phyloP scores from a whole-genome alignment of 192 early-diverging fungal genomes.

The Geranomyces variabilis region DNA sequence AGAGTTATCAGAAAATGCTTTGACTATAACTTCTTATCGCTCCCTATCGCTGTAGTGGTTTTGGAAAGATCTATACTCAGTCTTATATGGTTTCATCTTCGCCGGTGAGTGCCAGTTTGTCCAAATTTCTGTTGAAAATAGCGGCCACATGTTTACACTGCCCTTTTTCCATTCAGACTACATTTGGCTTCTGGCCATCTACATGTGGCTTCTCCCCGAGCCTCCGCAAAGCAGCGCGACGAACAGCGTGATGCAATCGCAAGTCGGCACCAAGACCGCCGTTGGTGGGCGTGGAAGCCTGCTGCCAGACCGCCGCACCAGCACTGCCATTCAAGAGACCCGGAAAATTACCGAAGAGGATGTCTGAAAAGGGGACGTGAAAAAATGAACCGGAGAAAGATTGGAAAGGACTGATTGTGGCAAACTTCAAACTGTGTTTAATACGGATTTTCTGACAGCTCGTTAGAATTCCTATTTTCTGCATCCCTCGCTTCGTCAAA shows the following conservation, averaged over 20 bases:
- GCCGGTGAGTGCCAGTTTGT: background rate
- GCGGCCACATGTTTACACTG: background rate
- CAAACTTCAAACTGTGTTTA: too few species aligned
- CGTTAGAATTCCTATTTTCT: too few species aligned
- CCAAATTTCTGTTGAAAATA: background rate
- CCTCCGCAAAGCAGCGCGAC: background rate
- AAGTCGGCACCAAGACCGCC: background rate
- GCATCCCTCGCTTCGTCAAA: too few species aligned
- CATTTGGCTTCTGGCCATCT: constrained; percentile 13
- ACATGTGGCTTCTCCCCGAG: constrained; percentile 20
- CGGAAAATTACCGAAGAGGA: background rate
- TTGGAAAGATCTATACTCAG: background rate
- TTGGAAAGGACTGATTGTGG: too few species aligned
- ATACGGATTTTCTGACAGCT: too few species aligned
- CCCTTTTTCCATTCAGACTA: constrained; percentile 13
- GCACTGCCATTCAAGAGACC: background rate
- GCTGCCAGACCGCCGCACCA: background rate
- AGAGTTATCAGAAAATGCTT: too few species aligned
- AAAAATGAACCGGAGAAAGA: too few species aligned
- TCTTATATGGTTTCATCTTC: constrained; percentile 18
- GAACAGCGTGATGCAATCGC: too few species aligned
- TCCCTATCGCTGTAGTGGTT: background rate
- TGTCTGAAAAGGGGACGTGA: too few species aligned
- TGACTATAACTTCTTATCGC: background rate
- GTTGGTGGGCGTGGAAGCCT: background rate